Evolutionary conservation across 2,329 filamentous ascomycete species (phyloP).

Genomic region (Chalaropsis ovoidea): DNA sequence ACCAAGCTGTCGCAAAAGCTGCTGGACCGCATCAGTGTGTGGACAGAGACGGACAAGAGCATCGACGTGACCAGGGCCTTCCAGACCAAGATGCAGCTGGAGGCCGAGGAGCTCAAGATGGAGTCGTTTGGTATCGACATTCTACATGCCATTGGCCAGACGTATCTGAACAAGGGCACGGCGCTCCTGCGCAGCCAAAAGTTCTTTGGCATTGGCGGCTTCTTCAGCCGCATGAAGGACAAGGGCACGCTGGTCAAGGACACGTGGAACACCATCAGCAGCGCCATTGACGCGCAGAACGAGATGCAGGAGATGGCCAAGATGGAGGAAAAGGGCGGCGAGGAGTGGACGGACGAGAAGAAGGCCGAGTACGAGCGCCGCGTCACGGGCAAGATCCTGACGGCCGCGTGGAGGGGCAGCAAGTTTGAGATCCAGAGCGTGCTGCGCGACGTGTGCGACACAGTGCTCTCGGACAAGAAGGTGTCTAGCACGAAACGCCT

Average conservation of each 20-base stretch:
- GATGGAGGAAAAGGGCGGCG: conserved; percentile 84
- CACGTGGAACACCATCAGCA: conserved; percentile 95
- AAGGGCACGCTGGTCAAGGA: conserved; percentile 96
- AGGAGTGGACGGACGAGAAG: conserved; percentile 97
- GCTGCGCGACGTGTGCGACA: conserved; percentile 85
- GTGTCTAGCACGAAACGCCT: conserved; percentile 75
- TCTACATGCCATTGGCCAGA: conserved; percentile 83
- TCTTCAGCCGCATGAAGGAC: conserved; percentile 88
- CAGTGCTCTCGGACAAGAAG: conserved; percentile 67
- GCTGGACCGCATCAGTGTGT: conserved; percentile 78
- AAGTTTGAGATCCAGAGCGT: conserved; percentile 98
- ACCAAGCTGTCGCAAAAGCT: conserved; percentile 76
- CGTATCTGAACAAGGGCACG: conserved; percentile 79
- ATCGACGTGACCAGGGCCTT: conserved; percentile 77
- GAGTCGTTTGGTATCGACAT: conserved; percentile 96
- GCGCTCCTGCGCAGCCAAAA: conserved; percentile 90
- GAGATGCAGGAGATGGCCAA: conserved; percentile 99
- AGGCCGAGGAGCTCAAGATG: conserved; percentile 98
- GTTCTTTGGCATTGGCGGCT: conserved; percentile 89
- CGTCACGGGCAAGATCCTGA: conserved; percentile 95
- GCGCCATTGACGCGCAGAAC: conserved; percentile 92
- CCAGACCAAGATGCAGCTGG: conserved; percentile 84
- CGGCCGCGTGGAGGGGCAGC: conserved; percentile 88
- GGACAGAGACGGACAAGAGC: conserved; percentile 94
- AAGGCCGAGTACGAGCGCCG: conserved; percentile 89